Percentiles rank a stretch among this genome's conserved stretches.
Evolutionary conservation across 2,329 filamentous ascomycete species (phyloP).

Genomic region (Mollisia scopiformis): DNA sequence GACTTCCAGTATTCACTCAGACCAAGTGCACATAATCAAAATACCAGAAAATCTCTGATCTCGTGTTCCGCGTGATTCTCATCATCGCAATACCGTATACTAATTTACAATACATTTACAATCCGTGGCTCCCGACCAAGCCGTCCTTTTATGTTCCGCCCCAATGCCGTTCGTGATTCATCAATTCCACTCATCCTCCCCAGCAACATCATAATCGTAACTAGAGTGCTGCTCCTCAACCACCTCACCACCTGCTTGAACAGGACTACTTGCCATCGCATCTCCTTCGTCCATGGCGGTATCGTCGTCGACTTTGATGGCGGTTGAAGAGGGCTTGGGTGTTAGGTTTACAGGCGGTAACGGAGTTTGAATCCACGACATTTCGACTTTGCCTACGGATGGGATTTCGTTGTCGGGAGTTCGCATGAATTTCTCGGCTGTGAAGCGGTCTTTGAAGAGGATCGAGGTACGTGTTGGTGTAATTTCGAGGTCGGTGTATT

Average conservation of each 20-base stretch:
- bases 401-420: constrained; percentile 61
- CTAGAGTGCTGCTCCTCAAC: constrained; percentile 30
- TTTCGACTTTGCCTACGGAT: constrained; percentile 64
- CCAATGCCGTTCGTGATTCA: not conserved
- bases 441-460: constrained; percentile 68
- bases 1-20: no score
- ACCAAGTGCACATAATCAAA: no score
- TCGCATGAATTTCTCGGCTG: constrained; percentile 68
- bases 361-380: constrained; percentile 59
- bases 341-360: constrained; percentile 29
- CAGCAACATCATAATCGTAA: constrained; percentile 45
- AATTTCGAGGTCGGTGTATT: constrained; percentile 61
- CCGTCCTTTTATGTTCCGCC: not conserved
- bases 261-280: constrained; percentile 31
- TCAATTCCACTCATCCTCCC: constrained; percentile 41
- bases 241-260: constrained; percentile 10
- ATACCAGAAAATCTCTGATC: not conserved
- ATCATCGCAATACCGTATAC: not conserved
- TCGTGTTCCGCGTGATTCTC: not conserved
- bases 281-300: constrained; percentile 35
- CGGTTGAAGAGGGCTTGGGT: constrained; percentile 1
- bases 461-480: constrained; percentile 53
- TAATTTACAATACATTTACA: constrained; percentile 14
- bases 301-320: constrained; percentile 22
- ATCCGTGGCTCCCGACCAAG: not conserved